Evolutionary conservation across 2,329 filamentous ascomycete genomes (phyloP).

Genomic region (Trichoderma koningii): DNA sequence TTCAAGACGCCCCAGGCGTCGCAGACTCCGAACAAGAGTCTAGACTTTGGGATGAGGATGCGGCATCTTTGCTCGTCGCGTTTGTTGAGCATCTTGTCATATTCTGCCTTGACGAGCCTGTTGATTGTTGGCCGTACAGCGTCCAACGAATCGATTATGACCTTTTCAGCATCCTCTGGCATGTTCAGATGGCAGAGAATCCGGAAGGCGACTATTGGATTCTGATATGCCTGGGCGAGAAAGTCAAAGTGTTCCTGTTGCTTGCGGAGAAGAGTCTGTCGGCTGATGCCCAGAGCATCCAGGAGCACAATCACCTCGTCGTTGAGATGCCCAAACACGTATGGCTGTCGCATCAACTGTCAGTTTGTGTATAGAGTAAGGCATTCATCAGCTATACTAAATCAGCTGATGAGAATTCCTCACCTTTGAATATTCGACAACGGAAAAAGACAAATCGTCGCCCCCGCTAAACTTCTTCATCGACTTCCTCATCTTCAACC

Average conservation of each 20-base stretch:
- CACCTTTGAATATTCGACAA: conserved; percentile 47
- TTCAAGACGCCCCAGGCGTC: conserved; percentile 42
- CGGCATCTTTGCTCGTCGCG: conserved; percentile 41
- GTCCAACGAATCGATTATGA: conserved; percentile 43
- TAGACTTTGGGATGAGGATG: conserved; percentile 43
- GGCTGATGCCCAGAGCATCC: conserved; percentile 40
- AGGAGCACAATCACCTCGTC: conserved; percentile 47
- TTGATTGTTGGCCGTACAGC: conserved; percentile 35
- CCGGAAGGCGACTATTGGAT: conserved; percentile 39
- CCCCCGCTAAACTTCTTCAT: conserved; percentile 47
- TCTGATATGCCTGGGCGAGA: conserved; percentile 35
- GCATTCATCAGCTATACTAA: too few species aligned
- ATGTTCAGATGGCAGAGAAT: conserved; percentile 41
- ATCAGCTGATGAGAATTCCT: too few species aligned
- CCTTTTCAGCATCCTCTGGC: conserved; percentile 41
- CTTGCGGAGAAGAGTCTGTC: conserved; percentile 39
- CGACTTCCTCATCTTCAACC: conserved; percentile 39
- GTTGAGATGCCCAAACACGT: conserved; percentile 45
- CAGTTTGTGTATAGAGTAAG: background rate
- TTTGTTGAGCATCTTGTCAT: conserved; percentile 40
- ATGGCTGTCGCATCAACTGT: conserved; percentile 37
- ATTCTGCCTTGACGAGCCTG: conserved; percentile 39
- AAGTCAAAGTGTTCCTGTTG: conserved; percentile 42
- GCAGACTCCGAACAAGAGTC: conserved; percentile 44
- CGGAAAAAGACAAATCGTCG: conserved; percentile 41